Evolutionary conservation across 2,329 filamentous ascomycete genomes (phyloP).

Genomic region (Laburnicola sp.): DNA sequence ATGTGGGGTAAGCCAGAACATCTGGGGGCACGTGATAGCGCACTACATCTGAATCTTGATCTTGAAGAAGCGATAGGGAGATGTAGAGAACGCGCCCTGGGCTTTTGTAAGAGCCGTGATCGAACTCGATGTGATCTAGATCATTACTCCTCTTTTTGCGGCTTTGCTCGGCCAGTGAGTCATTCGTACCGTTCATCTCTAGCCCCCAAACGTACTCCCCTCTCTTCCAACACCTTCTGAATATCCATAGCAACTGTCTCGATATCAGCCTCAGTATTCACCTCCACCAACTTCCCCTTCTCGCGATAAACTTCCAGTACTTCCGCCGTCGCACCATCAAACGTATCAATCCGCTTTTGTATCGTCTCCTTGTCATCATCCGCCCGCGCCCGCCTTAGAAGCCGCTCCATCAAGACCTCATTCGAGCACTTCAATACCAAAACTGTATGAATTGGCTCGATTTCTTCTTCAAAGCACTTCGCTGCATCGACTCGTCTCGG

Average conservation of each 20-base stretch:
- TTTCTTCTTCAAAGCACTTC: neutral
- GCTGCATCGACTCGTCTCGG: slow-evolving; percentile 1
- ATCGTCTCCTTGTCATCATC: slow-evolving; percentile 8
- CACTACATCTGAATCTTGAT: no score
- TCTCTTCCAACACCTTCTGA: neutral
- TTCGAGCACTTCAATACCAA: neutral
- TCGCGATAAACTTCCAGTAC: slow-evolving; percentile 2
- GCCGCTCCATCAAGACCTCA: neutral
- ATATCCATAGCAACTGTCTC: neutral
- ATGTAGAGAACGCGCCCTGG: no score
- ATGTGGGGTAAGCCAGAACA: neutral
- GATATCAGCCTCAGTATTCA: neutral
- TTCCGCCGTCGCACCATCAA: neutral
- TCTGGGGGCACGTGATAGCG: no score
- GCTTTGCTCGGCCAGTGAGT: no score
- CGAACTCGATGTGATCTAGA: no score
- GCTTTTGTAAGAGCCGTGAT: no score
- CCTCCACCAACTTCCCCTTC: slow-evolving; percentile 4
- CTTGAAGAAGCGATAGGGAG: no score
- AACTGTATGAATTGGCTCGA: neutral
- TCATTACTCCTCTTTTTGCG: no score
- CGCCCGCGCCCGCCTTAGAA: neutral
- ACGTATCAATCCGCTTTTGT: slow-evolving; percentile 1
- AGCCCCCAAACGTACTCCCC: no score
- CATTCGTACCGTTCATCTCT: no score